Base-by-base conservation (phyloP, 805 yeast species). In the Metschnikowia bowlesiae region DNA sequence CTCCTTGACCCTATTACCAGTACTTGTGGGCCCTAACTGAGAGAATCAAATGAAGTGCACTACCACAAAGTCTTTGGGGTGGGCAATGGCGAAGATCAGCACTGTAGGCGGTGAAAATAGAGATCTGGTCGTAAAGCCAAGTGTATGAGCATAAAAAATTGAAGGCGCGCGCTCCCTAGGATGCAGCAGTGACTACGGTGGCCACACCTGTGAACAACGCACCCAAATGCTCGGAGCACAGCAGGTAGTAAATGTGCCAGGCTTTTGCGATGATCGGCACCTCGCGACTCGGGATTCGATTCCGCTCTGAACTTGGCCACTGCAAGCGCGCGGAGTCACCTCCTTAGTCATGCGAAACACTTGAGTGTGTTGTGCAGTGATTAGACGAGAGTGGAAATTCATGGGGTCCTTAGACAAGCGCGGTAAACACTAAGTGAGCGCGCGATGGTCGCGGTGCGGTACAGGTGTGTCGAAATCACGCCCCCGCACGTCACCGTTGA, bases 111-210 rank as follows among this genome's bases (percentile, higher is more conserved):
- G 9, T 14, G 34, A 40, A 14, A 29, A 41, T 22, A 10, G 28
- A 42, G 45, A 34, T 42, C 37, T n/a, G 37, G 26, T 8, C 10
- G 43, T 42, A 31, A n/a, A 42, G 30, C 38, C 18, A 36, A 22
- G 45, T 42, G 45, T 32, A 42, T 31, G 18, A 28, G 18, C 32
- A 16, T 42, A 31, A 42, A 22, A 42, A 42, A 26, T 33, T 33
- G 37, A 39, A 42, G 45, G 45, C 45, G 45, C 45, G 45, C 45
- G 45, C 37, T 42, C 32, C 31, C 31, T 31, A 16, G 45, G 37
- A 42, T 42, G 35, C 44, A 40, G 29, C 26, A 8, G 40, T 41
- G 44, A 41, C 31, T 37, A 37, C 28, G n/a, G 41, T 39, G 32
- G 41, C n/a, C 38, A 38, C 45, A 38, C 45, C 32, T 42, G 29